phyloP scores from a whole-genome alignment of 495 filamentous ascomycete species.

The Recurvomyces mirabilis region DNA sequence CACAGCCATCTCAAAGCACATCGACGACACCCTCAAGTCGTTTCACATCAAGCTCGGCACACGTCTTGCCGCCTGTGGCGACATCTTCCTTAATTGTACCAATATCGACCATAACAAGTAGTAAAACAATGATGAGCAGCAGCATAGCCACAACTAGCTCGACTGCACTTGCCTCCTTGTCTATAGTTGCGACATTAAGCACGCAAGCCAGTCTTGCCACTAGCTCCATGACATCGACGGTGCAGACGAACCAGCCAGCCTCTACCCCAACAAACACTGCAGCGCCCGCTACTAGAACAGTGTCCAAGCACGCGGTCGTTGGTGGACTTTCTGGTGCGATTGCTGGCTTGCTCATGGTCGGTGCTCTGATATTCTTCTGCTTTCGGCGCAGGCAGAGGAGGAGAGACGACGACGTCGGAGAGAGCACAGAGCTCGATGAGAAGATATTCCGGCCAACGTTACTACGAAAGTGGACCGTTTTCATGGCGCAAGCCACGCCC shows the following conservation, averaged over 20 bases:
- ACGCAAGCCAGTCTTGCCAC: too few species aligned
- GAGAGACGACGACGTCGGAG: neutral
- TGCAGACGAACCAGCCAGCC: neutral
- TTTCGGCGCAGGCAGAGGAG: conserved; percentile 6
- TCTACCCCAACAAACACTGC: conserved; percentile 2
- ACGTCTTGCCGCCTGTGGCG: too few species aligned
- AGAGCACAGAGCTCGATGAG: neutral
- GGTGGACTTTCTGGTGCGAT: conserved; percentile 15
- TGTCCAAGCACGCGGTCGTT: conserved; percentile 6
- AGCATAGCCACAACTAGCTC: too few species aligned
- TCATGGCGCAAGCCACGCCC: conserved; percentile 3
- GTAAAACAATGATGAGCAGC: too few species aligned
- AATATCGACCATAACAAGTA: too few species aligned
- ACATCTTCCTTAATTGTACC: too few species aligned
- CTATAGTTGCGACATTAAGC: too few species aligned
- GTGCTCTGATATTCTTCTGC: conserved; percentile 9
- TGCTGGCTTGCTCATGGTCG: conserved; percentile 14
- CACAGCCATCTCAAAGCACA: too few species aligned
- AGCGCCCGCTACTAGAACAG: neutral
- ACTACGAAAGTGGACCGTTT: conserved; percentile 7
- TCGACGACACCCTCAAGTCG: too few species aligned
- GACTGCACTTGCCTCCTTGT: too few species aligned
- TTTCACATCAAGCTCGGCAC: too few species aligned
- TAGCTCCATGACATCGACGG: too few species aligned
- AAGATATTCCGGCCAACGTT: conserved; percentile 7